phyloP scores from a whole-genome alignment of 495 filamentous ascomycete genomes.

The Aspergillus panamensis region DNA sequence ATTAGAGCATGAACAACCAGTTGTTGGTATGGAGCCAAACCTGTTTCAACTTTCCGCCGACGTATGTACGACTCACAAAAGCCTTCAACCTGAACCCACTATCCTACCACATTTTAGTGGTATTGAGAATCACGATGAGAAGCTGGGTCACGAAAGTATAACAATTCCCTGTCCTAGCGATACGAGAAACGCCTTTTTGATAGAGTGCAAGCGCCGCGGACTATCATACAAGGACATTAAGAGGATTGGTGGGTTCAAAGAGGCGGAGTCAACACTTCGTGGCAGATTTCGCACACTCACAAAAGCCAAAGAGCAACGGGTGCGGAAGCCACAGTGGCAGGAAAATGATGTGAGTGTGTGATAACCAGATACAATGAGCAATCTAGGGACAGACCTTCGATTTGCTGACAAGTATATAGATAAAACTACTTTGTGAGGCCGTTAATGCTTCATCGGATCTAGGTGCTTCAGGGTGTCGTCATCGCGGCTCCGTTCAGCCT shows the following conservation, averaged over 20 bases:
- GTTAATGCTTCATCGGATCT: constrained; percentile 34
- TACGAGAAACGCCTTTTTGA: constrained; percentile 59
- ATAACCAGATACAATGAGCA: background rate
- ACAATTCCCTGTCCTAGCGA: constrained; percentile 21
- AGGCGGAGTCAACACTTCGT: constrained; percentile 84
- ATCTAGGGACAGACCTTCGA: background rate
- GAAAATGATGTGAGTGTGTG: constrained; percentile 65
- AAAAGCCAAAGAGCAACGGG: constrained; percentile 67
- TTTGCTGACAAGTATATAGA: constrained; percentile 26
- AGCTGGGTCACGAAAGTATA: background rate
- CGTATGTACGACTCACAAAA: background rate
- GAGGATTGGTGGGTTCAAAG: constrained; percentile 57
- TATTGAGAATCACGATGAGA: background rate
- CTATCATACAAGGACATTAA: constrained; percentile 81
- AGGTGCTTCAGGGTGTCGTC: constrained; percentile 5
- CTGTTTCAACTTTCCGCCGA: background rate
- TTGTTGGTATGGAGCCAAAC: background rate
- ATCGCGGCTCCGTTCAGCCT: constrained; percentile 6
- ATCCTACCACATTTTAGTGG: background rate
- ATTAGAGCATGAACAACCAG: background rate
- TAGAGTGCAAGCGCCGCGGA: constrained; percentile 59
- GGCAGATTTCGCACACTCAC: constrained; percentile 77
- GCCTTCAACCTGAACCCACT: background rate
- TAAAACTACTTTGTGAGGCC: constrained; percentile 37
- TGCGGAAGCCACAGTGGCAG: constrained; percentile 76